Conservation (phyloP, 2,329 filamentous ascomycete genomes). For the Aspergillus sp. region DNA sequence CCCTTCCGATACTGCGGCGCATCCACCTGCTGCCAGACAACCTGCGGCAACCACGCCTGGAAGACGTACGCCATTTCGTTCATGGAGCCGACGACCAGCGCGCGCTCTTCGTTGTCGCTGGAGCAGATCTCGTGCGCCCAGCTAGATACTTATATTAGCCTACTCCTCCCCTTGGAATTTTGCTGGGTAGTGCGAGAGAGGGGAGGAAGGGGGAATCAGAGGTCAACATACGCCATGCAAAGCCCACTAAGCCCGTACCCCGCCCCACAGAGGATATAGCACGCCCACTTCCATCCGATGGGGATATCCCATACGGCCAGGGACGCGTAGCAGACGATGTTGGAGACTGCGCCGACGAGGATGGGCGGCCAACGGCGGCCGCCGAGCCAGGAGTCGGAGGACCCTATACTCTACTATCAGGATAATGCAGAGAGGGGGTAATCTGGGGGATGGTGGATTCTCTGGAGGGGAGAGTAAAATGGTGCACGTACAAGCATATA, state of each 20-base stretch:
- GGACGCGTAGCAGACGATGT: conserved; percentile 50
- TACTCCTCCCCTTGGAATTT: background rate
- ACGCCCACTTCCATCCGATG: conserved; percentile 65
- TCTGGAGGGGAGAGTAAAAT: too few species aligned
- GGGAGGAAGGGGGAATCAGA: background rate
- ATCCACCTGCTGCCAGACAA: conserved; percentile 69
- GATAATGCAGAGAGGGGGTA: background rate
- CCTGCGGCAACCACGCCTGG: conserved; percentile 70
- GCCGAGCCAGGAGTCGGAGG: conserved; percentile 63
- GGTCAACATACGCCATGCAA: conserved; percentile 51
- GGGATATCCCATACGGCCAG: conserved; percentile 57
- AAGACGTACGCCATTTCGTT: conserved; percentile 72
- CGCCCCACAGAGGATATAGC: conserved; percentile 59
- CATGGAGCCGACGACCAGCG: conserved; percentile 68
- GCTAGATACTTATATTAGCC: conserved; percentile 24
- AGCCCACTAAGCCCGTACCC: conserved; percentile 55
- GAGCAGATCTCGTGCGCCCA: conserved; percentile 62
- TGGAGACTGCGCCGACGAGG: conserved; percentile 54
- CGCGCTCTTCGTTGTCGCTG: conserved; percentile 66
- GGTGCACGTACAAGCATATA: conserved; percentile 58
- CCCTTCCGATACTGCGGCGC: conserved; percentile 65
- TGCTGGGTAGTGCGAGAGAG: background rate
- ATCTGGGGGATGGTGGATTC: too few species aligned
- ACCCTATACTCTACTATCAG: conserved; percentile 45
- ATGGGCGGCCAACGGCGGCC: conserved; percentile 67